Evolutionary conservation across 352 stramenopile species (phyloP).

Genomic region (Pythium folliculosum): DNA sequence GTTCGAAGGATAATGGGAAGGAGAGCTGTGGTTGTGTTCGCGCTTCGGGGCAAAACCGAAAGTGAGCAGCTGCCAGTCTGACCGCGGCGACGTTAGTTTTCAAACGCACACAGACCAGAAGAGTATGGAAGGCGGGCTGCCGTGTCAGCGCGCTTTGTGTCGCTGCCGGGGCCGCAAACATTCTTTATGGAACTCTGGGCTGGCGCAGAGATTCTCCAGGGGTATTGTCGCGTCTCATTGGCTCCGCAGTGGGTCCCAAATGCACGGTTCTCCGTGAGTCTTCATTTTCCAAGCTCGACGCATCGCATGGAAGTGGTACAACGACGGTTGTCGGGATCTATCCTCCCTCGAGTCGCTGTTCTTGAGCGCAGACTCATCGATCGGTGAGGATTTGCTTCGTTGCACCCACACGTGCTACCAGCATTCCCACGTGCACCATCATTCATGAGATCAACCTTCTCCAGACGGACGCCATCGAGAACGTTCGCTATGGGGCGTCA

Average conservation of each 20-base stretch:
- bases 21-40: not conserved
- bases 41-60: not conserved
- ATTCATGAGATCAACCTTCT: not conserved
- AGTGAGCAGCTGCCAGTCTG: not conserved
- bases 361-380: not conserved
- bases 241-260: too few species aligned
- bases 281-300: not conserved
- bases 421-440: not conserved
- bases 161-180: not conserved
- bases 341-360: too few species aligned
- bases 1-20: too few species aligned
- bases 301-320: not conserved
- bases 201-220: not conserved
- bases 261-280: not conserved
- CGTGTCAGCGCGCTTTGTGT: too few species aligned
- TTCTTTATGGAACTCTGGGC: not conserved
- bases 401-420: not conserved
- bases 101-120: too few species aligned
- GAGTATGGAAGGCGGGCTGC: too few species aligned
- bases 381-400: not conserved
- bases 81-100: not conserved
- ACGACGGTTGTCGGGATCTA: too few species aligned
- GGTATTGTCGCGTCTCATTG: not conserved
- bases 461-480: not conserved
- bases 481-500: not conserved